Base-by-base conservation (phyloP, 1,284 basidiomycete species). In the Austroboletus novae-zelandiae region DNA sequence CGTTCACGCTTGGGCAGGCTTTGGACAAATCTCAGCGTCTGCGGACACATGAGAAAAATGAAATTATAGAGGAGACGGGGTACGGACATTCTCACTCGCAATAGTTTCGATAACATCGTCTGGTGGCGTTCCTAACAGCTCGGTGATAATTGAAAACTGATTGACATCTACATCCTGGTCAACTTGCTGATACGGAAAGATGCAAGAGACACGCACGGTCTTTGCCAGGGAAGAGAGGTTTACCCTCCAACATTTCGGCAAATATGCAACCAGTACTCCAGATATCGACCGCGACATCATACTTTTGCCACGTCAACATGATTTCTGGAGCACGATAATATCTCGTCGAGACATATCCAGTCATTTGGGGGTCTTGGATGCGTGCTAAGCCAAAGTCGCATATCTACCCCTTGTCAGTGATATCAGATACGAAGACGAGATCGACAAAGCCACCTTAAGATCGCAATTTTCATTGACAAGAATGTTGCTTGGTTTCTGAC, bases 291-390 rank as follows among this genome's bases (percentile, higher is more conserved):
- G 94, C 97, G 50, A 98, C 96, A 70, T 99, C 97, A 76, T 99
- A 99, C 76, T 99, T 99, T 72, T 99, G 96, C 97, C 97, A 99
- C 42, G 96, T 99, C 67, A 99, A 81, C 97, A 99, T 99, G 76
- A 99, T 99, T 73, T 99, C 96, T 8, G 96, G 96, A 4, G 96
- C 97, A 48, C 97, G 89, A 73, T 99, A 99, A 75, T 99, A 99
- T 61, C 97, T 81, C 51, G 96, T 99, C 55, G 95, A 98, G 57
- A 99, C 96, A 69, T 99, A 99, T 55, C 97, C 97, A 5, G 97
- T 99, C 97, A 99, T 99, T 72, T 99, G 97, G 9, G 96, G 96
- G 71, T 99, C 97, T 72, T 94, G 92, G 57, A 90, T 93, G 51
- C 96, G 89, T 17, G 96, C 96, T 25, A 99, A 80, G 58, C 96